phyloP scores from a whole-genome alignment of 1,284 basidiomycete species.

The Clitocybe nebularis region DNA sequence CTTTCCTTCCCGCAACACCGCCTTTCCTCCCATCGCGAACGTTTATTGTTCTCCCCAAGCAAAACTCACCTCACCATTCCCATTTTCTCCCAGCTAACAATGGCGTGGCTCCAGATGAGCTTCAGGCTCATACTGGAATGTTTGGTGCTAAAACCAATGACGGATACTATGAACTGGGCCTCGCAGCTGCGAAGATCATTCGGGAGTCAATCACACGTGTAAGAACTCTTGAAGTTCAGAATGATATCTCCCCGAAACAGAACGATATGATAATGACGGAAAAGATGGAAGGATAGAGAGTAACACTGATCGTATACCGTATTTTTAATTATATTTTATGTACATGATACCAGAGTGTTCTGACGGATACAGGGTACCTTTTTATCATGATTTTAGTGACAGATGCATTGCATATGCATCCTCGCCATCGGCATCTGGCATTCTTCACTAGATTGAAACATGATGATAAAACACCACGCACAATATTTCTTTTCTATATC shows the following conservation, averaged over 20 bases:
- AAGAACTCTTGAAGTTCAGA: conserved; percentile 15
- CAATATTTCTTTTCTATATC: conserved; percentile 90
- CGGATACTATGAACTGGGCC: conserved; percentile 84
- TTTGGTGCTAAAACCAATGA: conserved; percentile 83
- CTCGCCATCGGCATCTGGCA: conserved; percentile 85
- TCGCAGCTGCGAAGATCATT: conserved; percentile 59
- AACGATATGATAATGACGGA: too few relatives aligned
- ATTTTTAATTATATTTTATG: conserved; percentile 7
- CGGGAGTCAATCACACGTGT: conserved; percentile 44
- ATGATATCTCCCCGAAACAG: too few relatives aligned
- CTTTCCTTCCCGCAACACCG: conserved; percentile 57
- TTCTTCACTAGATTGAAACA: too few relatives aligned
- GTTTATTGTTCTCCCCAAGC: conserved; percentile 72
- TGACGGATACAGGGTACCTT: neutral
- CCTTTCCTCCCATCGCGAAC: conserved; percentile 53
- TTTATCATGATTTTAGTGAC: conserved; percentile 30
- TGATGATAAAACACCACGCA: conserved; percentile 31
- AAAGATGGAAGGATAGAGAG: too few relatives aligned
- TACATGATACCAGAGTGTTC: conserved; percentile 3
- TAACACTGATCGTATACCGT: too few relatives aligned
- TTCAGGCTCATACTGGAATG: conserved; percentile 88
- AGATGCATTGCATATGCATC: conserved; percentile 89
- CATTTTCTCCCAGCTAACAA: conserved; percentile 67
- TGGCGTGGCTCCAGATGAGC: conserved; percentile 69
- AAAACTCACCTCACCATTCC: conserved; percentile 42